Base-by-base conservation (phyloP, 768 basidiomycete genomes). In the Sporobolomyces roseus region DNA sequence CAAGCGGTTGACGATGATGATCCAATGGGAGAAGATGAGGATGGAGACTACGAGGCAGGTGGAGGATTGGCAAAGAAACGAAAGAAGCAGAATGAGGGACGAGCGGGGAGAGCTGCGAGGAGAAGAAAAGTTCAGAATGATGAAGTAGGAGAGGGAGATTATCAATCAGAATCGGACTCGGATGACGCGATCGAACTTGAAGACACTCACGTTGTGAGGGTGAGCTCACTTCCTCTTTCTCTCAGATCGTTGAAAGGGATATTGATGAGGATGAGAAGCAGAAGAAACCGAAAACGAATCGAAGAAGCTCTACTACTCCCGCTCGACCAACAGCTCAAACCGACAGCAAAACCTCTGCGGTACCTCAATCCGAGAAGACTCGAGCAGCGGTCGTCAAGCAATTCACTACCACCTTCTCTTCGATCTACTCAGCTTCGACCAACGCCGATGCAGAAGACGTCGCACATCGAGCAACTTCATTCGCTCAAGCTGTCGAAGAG, bases 401-500 rank as follows among this genome's bases (percentile, higher is more conserved):
- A 50, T 72, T 76, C 61, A 65, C 63, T 12, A 63, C 60, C 35
- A 49, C 64, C 23, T 67, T 75, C 48, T 58, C 62, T 12, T 66
- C 72, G 56, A 72, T 74, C 61, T 72, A 72, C 45, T 54, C 70
- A 8, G 66, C 63, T n/a, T 29, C 56, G 0, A 25, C 52, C 29
- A n/a, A 35, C 12, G 50, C 64, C 13, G 54, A 52, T 55, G 63
- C 60, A 29, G 50, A 50, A 38, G 61, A 66, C 45, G 52, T 69
- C 29, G 6, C 58, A 3, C 45, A 46, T 7, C 68, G 66, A 8
- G 63, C 69, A 33, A 41, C 48, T 19, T 54, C 61, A 0, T 76
- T 77, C 46, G 84, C 89, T 64, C 79, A 80, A 59, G 86, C 87
- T 60, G 84, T 93, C 73, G 91, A 94, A 79, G 81, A 82, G 74